phyloP scores from a whole-genome alignment of 805 yeast genomes.

The Ogataea dorogensis region DNA sequence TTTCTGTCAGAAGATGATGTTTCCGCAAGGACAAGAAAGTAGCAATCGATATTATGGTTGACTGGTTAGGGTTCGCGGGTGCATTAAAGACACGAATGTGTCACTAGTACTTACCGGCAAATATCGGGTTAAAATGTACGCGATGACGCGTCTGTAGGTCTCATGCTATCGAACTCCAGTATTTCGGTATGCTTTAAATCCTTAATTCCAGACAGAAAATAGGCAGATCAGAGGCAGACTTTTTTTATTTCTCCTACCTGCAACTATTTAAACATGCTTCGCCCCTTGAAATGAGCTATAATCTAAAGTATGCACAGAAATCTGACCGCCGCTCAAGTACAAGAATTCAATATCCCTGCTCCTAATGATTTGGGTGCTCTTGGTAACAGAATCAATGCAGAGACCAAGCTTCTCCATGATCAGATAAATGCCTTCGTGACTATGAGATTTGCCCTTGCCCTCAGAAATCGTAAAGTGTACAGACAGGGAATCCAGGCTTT shows the following conservation, averaged over 20 bases:
- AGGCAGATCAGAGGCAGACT: slow-evolving; percentile 17
- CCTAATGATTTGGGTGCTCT: slow-evolving; percentile 80
- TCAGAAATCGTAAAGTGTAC: slow-evolving; percentile 72
- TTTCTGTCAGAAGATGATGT: slow-evolving; percentile 2
- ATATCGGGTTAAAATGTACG: too few relatives aligned
- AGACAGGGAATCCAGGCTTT: slow-evolving; percentile 78
- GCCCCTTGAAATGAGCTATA: background rate
- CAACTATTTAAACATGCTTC: background rate
- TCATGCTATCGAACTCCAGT: background rate
- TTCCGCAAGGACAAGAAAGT: background rate
- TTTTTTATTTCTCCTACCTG: background rate
- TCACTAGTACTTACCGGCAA: too few relatives aligned
- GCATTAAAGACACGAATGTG: background rate
- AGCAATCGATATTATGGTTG: too few relatives aligned
- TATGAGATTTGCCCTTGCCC: slow-evolving; percentile 68
- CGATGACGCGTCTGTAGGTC: background rate
- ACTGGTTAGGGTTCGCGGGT: too few relatives aligned
- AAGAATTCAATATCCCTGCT: slow-evolving; percentile 62
- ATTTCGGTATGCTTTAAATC: slow-evolving; percentile 6
- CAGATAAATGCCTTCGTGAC: slow-evolving; percentile 67
- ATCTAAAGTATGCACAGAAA: slow-evolving; percentile 1
- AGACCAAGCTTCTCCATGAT: slow-evolving; percentile 66
- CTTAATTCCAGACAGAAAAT: slow-evolving; percentile 16
- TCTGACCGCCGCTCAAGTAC: slow-evolving; percentile 17
- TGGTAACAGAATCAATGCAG: slow-evolving; percentile 74